These are phyloP conservation scores for Claviceps pazoutovae DNA, from an alignment of 2,329 filamentous ascomycete species.

Conservation along the genomic window DNA sequence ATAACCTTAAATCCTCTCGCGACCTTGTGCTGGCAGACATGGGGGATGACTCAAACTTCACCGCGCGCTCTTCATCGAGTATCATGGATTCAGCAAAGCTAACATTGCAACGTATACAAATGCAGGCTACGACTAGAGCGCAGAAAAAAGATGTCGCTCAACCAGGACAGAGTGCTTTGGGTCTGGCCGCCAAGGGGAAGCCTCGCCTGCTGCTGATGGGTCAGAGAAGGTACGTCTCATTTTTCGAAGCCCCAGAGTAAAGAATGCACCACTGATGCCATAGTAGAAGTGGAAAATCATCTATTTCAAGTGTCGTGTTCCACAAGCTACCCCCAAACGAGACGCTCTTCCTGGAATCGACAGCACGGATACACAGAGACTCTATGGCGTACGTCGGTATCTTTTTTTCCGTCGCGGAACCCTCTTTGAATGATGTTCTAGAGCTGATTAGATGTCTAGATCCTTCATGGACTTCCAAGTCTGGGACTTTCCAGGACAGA, in stretches of 20 bases:
- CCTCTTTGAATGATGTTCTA: conserved; percentile 9
- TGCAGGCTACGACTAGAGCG: conserved; percentile 43
- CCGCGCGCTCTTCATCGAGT: conserved; percentile 16
- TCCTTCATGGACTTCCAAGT: conserved; percentile 99
- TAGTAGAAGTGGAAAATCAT: conserved; percentile 86
- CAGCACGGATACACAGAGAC: conserved; percentile 85
- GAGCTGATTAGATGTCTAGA: conserved; percentile 29
- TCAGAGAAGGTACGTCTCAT: conserved; percentile 59
- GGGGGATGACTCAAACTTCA: conserved; percentile 15
- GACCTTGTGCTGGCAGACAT: conserved; percentile 12
- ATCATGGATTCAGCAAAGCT: conserved; percentile 43
- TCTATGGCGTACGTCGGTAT: conserved; percentile 65
- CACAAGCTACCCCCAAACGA: conserved; percentile 94
- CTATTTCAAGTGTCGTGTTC: conserved; percentile 97
- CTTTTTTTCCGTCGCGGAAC: not conserved
- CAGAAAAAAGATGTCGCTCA: conserved; percentile 35
- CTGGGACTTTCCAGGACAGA: conserved; percentile 92
- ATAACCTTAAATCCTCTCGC: conserved; percentile 22
- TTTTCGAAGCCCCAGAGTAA: not conserved
- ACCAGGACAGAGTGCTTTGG: conserved; percentile 28
- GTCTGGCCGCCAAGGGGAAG: conserved; percentile 47
- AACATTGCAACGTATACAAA: conserved; percentile 47
- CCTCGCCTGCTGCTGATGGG: conserved; percentile 89
- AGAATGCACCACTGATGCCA: not conserved
- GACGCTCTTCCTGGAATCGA: conserved; percentile 90